These are phyloP conservation scores for Naganishia kalamii DNA, from an alignment of 768 basidiomycete species.

Conservation along the genomic window DNA sequence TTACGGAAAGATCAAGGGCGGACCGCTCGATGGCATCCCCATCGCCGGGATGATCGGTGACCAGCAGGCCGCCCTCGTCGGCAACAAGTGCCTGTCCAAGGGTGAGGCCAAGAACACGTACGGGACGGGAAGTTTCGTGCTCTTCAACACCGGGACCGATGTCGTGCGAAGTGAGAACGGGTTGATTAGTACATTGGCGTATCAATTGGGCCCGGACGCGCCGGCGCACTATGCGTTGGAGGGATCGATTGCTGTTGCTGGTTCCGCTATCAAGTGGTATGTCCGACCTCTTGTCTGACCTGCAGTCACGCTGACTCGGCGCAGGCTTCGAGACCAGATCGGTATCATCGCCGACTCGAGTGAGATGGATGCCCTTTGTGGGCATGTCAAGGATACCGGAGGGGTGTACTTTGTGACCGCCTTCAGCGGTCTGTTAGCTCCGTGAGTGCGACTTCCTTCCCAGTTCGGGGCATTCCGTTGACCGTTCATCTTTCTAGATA, in stretches of 20 bases:
- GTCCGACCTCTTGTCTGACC: slow-evolving; percentile 20
- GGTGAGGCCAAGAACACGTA: slow-evolving; percentile 98
- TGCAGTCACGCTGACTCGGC: not conserved
- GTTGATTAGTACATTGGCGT: slow-evolving; percentile 83
- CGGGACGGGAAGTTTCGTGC: slow-evolving; percentile 90
- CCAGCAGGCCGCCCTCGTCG: slow-evolving; percentile 92
- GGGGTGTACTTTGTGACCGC: slow-evolving; percentile 96
- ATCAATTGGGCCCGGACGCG: slow-evolving; percentile 69
- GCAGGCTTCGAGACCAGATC: slow-evolving; percentile 82
- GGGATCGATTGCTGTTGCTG: slow-evolving; percentile 90
- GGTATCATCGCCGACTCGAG: slow-evolving; percentile 67
- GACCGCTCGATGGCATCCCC: slow-evolving; percentile 59
- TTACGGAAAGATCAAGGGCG: slow-evolving; percentile 69
- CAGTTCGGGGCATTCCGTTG: not conserved
- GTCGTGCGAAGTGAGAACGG: slow-evolving; percentile 81
- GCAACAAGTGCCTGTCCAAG: slow-evolving; percentile 84
- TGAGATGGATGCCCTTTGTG: slow-evolving; percentile 80
- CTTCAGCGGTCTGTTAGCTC: slow-evolving; percentile 90
- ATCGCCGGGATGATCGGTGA: slow-evolving; percentile 95
- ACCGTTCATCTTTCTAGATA: slow-evolving; percentile 24
- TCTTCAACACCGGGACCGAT: slow-evolving; percentile 87
- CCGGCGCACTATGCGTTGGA: slow-evolving; percentile 89
- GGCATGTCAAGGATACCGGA: slow-evolving; percentile 67
- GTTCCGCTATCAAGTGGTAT: slow-evolving; percentile 86
- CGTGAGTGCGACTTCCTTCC: slow-evolving; percentile 51